Conservation (phyloP, 2,329 filamentous ascomycete species). For the Grosmannia penicillata region DNA sequence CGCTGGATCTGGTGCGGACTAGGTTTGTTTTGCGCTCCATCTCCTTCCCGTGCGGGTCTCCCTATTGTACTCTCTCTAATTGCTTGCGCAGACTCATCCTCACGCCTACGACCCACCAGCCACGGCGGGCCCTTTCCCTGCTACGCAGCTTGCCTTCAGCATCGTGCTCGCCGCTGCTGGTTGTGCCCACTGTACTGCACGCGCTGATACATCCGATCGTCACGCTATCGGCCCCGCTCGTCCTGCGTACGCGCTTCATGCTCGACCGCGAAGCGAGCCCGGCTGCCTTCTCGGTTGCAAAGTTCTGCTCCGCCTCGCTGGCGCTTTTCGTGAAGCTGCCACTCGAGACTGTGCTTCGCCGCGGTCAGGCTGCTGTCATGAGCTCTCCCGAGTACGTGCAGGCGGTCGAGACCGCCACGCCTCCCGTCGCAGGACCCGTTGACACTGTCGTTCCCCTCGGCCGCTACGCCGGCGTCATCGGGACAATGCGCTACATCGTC, state of each 20-base stretch:
- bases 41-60: conserved; percentile 1
- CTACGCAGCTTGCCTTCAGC: conserved; percentile 68
- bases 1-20: conserved; percentile 81
- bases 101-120: conserved; percentile 59
- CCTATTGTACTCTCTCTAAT: too few relatives aligned
- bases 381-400: conserved; percentile 34
- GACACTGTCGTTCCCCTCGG: conserved; percentile 71
- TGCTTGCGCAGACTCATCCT: conserved; percentile 58
- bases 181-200: conserved; percentile 77
- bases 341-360: conserved; percentile 77
- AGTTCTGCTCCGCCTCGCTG: conserved; percentile 64
- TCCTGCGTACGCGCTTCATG: conserved; percentile 70
- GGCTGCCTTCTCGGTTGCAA: conserved; percentile 64
- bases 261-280: conserved; percentile 75
- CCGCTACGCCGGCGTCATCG: conserved; percentile 71
- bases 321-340: conserved; percentile 82
- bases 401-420: conserved; percentile 24
- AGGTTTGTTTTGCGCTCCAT: conserved; percentile 27
- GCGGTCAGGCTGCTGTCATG: conserved; percentile 69
- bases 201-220: conserved; percentile 73
- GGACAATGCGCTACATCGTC: conserved; percentile 79
- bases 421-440: conserved; percentile 17
- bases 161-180: conserved; percentile 52
- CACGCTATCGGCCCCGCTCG: conserved; percentile 66
- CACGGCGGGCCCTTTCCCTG: conserved; percentile 64